Percentiles rank a stretch among this genome's conserved stretches.
These are phyloP conservation scores for Thalassiosira delicatula DNA, from an alignment of 352 stramenopile species.

Conservation along the genomic window DNA sequence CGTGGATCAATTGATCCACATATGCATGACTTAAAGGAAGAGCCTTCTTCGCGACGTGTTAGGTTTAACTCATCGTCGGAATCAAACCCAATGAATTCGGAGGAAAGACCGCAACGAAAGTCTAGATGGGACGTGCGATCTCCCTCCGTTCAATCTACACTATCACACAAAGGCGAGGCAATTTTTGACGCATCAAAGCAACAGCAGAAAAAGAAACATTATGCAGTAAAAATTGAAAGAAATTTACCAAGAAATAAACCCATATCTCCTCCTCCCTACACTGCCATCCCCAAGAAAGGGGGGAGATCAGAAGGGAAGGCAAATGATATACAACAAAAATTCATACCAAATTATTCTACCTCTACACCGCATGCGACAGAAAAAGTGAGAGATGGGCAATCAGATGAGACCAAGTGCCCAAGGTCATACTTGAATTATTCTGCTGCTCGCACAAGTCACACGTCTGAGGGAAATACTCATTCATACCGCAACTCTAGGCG, in stretches of 20 bases:
- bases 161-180: conserved; percentile 5
- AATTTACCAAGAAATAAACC: too few relatives aligned
- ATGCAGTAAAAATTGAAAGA: not conserved
- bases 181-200: not conserved
- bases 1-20: too few relatives aligned
- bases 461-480: not conserved
- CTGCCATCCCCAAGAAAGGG: conserved; percentile 21
- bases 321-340: not conserved
- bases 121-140: not conserved
- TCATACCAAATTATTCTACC: conserved; percentile 21
- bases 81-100: conserved; percentile 3
- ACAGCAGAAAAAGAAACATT: conserved; percentile 8
- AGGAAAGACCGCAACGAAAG: conserved; percentile 20
- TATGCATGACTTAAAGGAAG: not conserved
- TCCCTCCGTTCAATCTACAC: not conserved
- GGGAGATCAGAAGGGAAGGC: not conserved
- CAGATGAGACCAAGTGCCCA: not conserved
- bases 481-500: not conserved
- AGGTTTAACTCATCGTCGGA: conserved; percentile 18
- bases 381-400: not conserved
- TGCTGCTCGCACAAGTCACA: not conserved
- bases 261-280: too few relatives aligned
- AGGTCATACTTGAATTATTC: conserved; percentile 1
- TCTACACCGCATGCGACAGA: not conserved
- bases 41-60: not conserved